Base-by-base conservation (phyloP, 1,284 basidiomycete species). In the Ustilago crameri region DNA sequence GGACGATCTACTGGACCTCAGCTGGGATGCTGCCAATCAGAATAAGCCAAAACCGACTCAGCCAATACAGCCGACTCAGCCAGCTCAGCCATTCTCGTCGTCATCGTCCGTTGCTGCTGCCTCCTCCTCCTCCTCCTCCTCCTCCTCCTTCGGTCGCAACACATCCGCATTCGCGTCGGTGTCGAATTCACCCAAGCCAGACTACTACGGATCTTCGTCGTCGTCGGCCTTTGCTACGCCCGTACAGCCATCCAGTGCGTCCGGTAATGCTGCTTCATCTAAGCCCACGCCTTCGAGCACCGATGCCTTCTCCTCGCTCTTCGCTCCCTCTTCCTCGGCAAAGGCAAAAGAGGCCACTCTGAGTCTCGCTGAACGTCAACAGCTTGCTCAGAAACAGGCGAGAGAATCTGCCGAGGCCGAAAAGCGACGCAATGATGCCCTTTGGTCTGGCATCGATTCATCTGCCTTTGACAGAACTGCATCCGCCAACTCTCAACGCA, bases 1-100 rank as follows among this genome's bases (percentile, higher is more conserved):
- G 81, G 81, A 83, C 56, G 81, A 83, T 43, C 60, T 83, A 27
- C 69, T 80, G 46, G 78, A 75, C 43, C 67, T 83, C 32, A 78
- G 73, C 49, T 83, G 79, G 78, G 55, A 70, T 37, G 60, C 64
- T 35, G 45, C 63, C 22, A 30, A 37, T 12, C 42, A 58, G 18
- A 60, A 51, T 42, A 54, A 57, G 42, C 47, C 40, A 56, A 34
- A 9, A 30, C 48, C 37, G 12, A 12, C 46, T 26, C 22, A 34
- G 23, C 38, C 47, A 17, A 26, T 24, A n/a, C 17, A 20, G n/a
- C 23, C 47, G 26, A 4, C 34, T 12, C 17, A n/a, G 38, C 18
- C 38, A 5, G 3, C 34, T 12, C 17, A n/a, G 38, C 18, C 38
- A 5, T 9, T n/a, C 17, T 40, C 38, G 9, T 30, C 30, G 30